These are phyloP conservation scores for Penicillium macrosclerotiorum DNA, from an alignment of 495 filamentous ascomycete species.

Conservation along the genomic window DNA sequence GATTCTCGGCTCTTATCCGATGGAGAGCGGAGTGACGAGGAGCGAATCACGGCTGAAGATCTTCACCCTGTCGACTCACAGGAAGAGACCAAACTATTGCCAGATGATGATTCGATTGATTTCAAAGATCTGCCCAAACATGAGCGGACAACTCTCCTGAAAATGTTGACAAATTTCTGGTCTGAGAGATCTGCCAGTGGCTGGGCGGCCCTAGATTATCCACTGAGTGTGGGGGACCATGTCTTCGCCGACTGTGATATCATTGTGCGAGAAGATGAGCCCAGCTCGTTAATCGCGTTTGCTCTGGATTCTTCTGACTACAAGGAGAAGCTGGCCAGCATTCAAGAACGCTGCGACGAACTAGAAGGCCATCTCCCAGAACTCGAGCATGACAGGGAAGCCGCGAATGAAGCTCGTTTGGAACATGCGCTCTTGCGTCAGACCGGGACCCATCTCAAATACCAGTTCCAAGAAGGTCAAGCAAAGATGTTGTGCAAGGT, in stretches of 20 bases:
- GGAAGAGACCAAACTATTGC: conserved; percentile 57
- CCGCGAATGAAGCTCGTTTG: conserved; percentile 54
- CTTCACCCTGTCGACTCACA: conserved; percentile 64
- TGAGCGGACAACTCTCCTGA: conserved; percentile 87
- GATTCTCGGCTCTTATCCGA: conserved; percentile 60
- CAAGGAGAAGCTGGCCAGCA: conserved; percentile 68
- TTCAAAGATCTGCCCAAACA: conserved; percentile 81
- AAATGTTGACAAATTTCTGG: conserved; percentile 96
- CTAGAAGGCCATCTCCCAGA: conserved; percentile 26
- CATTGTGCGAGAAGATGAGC: conserved; percentile 95
- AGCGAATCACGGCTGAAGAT: conserved; percentile 61
- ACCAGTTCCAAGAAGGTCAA: conserved; percentile 86
- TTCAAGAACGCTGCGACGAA: conserved; percentile 58
- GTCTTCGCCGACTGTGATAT: conserved; percentile 98
- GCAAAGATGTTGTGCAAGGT: conserved; percentile 97
- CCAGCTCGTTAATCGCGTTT: conserved; percentile 92
- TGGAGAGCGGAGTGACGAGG: conserved; percentile 62
- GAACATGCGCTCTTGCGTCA: conserved; percentile 75
- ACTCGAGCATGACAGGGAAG: conserved; percentile 25
- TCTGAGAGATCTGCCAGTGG: conserved; percentile 94
- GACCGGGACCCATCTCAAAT: conserved; percentile 89
- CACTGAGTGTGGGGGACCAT: conserved; percentile 82
- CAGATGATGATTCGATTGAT: conserved; percentile 56
- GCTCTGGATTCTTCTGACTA: conserved; percentile 86
- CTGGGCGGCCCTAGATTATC: conserved; percentile 94